Evolutionary conservation across 2,329 filamentous ascomycete genomes (phyloP), one percentile per base, ranked within the genome.

Genomic region (Hypoxylon sp.): DNA sequence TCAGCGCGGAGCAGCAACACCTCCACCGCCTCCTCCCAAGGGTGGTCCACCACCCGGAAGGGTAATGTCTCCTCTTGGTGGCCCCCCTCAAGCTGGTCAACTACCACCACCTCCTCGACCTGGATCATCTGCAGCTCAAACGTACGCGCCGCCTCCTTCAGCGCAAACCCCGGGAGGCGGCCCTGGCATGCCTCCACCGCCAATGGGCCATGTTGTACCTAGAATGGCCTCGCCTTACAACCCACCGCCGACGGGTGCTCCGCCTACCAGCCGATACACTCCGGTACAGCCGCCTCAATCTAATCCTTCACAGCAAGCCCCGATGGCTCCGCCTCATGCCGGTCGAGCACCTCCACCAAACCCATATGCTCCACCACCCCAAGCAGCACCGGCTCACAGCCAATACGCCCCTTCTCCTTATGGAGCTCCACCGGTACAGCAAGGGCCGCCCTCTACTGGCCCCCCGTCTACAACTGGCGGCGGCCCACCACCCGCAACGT

Each of bases 211-310:
- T 59, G 73, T 77, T 19, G 86, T 93, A 56, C 87, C 90, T 21
- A 90, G 93, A 70, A 93, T 91, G 29, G 87, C 91, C 3, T 97
- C 94, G 27, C 94, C 94, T 5, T 98, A 97, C 80, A 93, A 94
- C 75, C 88, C 92, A 39, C 92, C 94, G 59, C 92, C 93, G 6
- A 83, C 90, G 31, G 86, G 85, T 17, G 84, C 88, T 4, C 90
- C 92, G n/a, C 88, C 91, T 5, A 87, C 89, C 8, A 93, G 89
- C 82, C 86, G 93, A 75, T 97, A 97, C 78, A 90, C 92, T 13
- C 92, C 92, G 11, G 84, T 87, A 56, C 89, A 91, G 48, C 82
- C 87, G 15, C 77, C 86, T 21, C 88, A 90, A 75, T 78, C 82
- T 56, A 87, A 85, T 50, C 81, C 81, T 21, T 82, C 82, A 35